These are phyloP conservation scores for Talaromyces proteolyticus DNA, from an alignment of 495 filamentous ascomycete species.

Conservation along the genomic window DNA sequence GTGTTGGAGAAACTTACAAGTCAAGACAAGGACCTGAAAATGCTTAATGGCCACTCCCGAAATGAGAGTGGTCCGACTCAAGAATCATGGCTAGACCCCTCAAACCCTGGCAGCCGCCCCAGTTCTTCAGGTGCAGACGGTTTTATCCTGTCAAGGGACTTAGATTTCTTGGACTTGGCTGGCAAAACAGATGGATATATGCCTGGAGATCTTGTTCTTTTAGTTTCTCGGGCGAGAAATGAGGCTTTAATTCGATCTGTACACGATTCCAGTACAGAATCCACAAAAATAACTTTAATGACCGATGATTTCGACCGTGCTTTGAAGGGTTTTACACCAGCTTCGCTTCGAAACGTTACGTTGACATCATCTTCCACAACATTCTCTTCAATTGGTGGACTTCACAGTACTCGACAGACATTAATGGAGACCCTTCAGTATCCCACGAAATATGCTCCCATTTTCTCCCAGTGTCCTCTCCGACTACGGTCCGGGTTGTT, in stretches of 20 bases:
- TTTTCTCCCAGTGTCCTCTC: slow-evolving; percentile 91
- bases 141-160: slow-evolving; percentile 61
- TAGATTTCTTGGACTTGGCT: slow-evolving; percentile 89
- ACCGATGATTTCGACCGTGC: slow-evolving; percentile 74
- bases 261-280: slow-evolving; percentile 24
- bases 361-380: slow-evolving; percentile 83
- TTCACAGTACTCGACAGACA: slow-evolving; percentile 76
- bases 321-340: slow-evolving; percentile 86
- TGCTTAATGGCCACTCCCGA: slow-evolving; percentile 32
- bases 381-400: slow-evolving; percentile 85
- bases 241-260: slow-evolving; percentile 80
- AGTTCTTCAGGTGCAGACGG: slow-evolving; percentile 49
- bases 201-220: slow-evolving; percentile 85
- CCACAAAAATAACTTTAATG: slow-evolving; percentile 52
- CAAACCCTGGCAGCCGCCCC: slow-evolving; percentile 37
- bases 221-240: slow-evolving; percentile 81
- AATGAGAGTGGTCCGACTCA: slow-evolving; percentile 32
- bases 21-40: slow-evolving; percentile 28
- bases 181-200: slow-evolving; percentile 95
- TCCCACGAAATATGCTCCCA: slow-evolving; percentile 95
- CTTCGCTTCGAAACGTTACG: slow-evolving; percentile 88
- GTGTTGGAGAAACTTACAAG: slow-evolving; percentile 66
- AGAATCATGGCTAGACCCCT: slow-evolving; percentile 69
- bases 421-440: slow-evolving; percentile 94
- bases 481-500: slow-evolving; percentile 87